Evolutionary conservation across 495 filamentous ascomycete genomes (phyloP).

Genomic region (Lepidopterella palustris): DNA sequence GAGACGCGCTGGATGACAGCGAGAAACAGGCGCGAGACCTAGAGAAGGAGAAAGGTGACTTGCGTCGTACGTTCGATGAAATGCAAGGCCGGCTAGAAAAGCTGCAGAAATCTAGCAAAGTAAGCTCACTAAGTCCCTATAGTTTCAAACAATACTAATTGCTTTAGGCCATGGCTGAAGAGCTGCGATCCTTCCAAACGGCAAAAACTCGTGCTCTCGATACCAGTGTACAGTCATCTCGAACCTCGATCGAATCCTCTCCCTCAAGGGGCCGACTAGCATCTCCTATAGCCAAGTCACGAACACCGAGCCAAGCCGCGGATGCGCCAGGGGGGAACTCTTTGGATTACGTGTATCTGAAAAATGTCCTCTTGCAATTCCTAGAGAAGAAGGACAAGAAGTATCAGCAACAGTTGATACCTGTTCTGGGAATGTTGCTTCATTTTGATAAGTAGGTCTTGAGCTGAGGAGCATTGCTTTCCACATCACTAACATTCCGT

Average conservation of each 20-base stretch:
- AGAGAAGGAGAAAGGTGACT: slow-evolving; percentile 72
- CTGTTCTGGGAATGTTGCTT: slow-evolving; percentile 82
- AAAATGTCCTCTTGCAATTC: slow-evolving; percentile 92
- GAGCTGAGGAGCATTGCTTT: not conserved
- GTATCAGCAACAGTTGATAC: slow-evolving; percentile 82
- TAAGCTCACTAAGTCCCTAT: slow-evolving; percentile 9
- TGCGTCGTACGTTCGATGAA: slow-evolving; percentile 71
- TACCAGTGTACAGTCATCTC: slow-evolving; percentile 49
- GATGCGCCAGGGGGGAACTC: slow-evolving; percentile 36
- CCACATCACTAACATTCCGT: slow-evolving; percentile 10
- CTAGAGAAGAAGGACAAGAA: slow-evolving; percentile 91
- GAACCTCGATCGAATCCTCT: slow-evolving; percentile 47
- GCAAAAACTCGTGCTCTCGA: slow-evolving; percentile 35
- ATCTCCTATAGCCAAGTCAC: slow-evolving; percentile 42
- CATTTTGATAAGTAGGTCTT: slow-evolving; percentile 80
- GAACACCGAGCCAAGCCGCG: slow-evolving; percentile 39
- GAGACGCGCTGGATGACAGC: slow-evolving; percentile 74
- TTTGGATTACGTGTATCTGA: slow-evolving; percentile 81
- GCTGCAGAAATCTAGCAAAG: slow-evolving; percentile 64
- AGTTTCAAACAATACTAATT: slow-evolving; percentile 5
- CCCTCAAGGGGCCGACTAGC: slow-evolving; percentile 42
- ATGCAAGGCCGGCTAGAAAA: slow-evolving; percentile 69
- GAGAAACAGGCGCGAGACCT: slow-evolving; percentile 75
- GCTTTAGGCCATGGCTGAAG: slow-evolving; percentile 43
- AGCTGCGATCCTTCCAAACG: slow-evolving; percentile 39